Conservation (phyloP, 2,329 filamentous ascomycete species). For the Pseudogymnoascus sp. region DNA sequence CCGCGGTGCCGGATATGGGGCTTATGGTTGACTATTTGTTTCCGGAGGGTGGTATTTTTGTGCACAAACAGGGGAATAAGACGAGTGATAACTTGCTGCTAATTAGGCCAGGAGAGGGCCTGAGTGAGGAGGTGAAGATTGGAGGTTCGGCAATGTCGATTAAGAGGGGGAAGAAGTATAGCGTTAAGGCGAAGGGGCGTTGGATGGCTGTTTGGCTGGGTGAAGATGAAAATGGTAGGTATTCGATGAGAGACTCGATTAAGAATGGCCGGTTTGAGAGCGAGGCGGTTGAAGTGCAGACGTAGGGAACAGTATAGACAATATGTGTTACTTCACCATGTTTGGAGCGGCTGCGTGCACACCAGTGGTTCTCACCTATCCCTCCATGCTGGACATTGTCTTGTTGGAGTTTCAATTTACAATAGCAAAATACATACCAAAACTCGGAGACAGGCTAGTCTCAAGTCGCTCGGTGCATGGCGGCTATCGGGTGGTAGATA, state of each 20-base stretch:
- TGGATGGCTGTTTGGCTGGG: slow-evolving; percentile 33
- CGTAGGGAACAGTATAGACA: neutral
- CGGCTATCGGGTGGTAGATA: no score
- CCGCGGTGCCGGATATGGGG: neutral
- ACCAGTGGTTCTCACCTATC: neutral
- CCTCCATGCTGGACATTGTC: neutral
- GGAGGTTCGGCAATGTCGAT: slow-evolving; percentile 26
- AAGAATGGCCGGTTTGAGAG: slow-evolving; percentile 15
- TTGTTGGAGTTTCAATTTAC: neutral
- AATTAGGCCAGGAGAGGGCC: slow-evolving; percentile 18
- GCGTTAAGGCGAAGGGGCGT: slow-evolving; percentile 28
- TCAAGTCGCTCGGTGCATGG: no score
- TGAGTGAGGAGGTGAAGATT: slow-evolving; percentile 21
- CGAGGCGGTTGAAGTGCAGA: slow-evolving; percentile 11
- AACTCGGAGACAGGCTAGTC: neutral
- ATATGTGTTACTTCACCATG: neutral
- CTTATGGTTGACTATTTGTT: neutral
- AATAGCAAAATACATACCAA: neutral
- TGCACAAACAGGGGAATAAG: neutral
- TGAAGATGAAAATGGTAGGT: slow-evolving; percentile 5
- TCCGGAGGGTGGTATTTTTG: neutral
- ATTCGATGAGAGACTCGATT: slow-evolving; percentile 7
- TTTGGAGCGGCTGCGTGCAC: neutral
- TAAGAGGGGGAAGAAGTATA: slow-evolving; percentile 28
- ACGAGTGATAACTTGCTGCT: neutral